Conservation (phyloP, 352 stramenopile species). For the Pythium aristosporum region DNA sequence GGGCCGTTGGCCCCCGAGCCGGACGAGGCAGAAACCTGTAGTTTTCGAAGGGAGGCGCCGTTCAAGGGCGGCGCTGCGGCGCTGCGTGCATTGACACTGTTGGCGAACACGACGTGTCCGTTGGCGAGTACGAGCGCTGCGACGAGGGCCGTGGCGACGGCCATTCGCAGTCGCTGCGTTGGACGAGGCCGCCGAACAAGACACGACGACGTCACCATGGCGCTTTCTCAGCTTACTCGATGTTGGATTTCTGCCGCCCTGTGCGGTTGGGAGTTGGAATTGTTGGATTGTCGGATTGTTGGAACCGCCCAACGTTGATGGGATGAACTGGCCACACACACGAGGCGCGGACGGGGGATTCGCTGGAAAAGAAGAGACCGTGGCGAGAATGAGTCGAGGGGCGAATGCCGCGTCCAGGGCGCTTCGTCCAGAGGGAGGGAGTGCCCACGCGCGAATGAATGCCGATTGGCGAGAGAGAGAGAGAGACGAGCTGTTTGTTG, state of each 20-base stretch:
- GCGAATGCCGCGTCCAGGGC: too few species aligned
- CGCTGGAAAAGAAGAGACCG: neutral
- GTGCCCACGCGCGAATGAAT: neutral
- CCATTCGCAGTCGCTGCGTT: neutral
- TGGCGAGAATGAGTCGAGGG: neutral
- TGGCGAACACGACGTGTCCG: neutral
- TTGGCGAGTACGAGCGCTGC: slow-evolving; percentile 14
- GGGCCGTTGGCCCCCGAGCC: neutral
- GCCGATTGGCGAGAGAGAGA: neutral
- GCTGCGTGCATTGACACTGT: neutral
- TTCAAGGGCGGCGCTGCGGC: slow-evolving; percentile 1
- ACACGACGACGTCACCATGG: neutral
- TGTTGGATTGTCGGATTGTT: slow-evolving; percentile 1
- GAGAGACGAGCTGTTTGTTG: too few species aligned
- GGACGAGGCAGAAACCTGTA: slow-evolving; percentile 4
- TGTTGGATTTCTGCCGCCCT: too few species aligned
- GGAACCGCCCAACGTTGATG: neutral
- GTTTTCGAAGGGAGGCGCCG: neutral
- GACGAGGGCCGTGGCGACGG: slow-evolving; percentile 8
- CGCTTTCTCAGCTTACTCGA: too few species aligned
- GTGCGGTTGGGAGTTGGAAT: neutral
- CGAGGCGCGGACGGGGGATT: neutral
- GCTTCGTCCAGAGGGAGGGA: too few species aligned
- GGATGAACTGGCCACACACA: neutral
- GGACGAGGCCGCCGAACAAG: slow-evolving; percentile 9